Evolutionary conservation across 169 alveolate species (phyloP).

Genomic region (Amoebophrya sp.): DNA sequence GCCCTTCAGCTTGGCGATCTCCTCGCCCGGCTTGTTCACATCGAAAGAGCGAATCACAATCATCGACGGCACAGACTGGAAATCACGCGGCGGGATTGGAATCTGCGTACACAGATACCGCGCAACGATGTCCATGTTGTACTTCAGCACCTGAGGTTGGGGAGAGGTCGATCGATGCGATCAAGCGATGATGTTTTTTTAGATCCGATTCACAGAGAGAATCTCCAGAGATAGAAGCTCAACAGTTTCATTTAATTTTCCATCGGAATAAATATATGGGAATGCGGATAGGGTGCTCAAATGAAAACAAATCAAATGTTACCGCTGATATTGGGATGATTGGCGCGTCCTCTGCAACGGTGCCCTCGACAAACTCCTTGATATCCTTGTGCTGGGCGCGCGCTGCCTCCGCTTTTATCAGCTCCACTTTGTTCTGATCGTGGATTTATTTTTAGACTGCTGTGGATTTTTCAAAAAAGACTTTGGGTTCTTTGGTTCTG

Average conservation of each 20-base stretch:
- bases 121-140: constrained; percentile 89
- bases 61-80: constrained; percentile 92
- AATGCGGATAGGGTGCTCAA: too few relatives aligned
- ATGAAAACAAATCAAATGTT: background rate
- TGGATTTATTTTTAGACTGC: background rate
- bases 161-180: background rate
- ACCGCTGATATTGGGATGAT: constrained; percentile 69
- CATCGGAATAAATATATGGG: too few relatives aligned
- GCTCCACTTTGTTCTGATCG: constrained; percentile 90
- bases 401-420: constrained; percentile 88
- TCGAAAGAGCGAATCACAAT: constrained; percentile 96
- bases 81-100: constrained; percentile 94
- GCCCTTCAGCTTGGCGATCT: constrained; percentile 88
- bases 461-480: background rate
- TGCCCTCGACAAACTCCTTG: constrained; percentile 73
- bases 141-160: constrained; percentile 78
- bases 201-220: too few relatives aligned
- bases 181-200: too few relatives aligned
- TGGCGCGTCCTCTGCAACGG: constrained; percentile 95
- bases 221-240: too few relatives aligned
- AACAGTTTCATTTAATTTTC: too few relatives aligned
- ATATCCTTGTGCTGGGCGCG: constrained; percentile 85
- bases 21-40: constrained; percentile 98
- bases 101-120: constrained; percentile 82
- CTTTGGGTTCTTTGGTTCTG: background rate